These are phyloP conservation scores for Imleria badia DNA, from an alignment of 768 basidiomycete genomes.

Conservation along the genomic window DNA sequence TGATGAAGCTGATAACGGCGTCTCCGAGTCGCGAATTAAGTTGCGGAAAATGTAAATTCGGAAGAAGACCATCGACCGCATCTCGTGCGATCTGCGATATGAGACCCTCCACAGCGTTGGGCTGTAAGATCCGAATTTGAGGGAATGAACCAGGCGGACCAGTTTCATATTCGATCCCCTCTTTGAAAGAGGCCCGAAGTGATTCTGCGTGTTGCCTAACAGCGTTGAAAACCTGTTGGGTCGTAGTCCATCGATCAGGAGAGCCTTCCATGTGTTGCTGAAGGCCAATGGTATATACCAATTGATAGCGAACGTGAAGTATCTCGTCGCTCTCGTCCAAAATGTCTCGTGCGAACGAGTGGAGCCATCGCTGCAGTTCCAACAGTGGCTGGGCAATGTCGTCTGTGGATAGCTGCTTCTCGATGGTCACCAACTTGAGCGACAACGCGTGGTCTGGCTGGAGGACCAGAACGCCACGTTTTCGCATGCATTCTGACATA, in stretches of 20 bases:
- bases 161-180: background rate
- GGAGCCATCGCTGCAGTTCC: constrained; percentile 21
- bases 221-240: constrained; percentile 25
- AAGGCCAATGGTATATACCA: constrained; percentile 34
- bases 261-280: constrained; percentile 27
- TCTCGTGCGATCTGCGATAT: background rate
- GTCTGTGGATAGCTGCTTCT: constrained; percentile 24
- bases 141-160: constrained; percentile 17
- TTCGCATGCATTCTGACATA: constrained; percentile 35
- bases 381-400: constrained; percentile 8
- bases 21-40: background rate
- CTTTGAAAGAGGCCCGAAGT: background rate
- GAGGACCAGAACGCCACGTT: constrained; percentile 41
- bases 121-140: constrained; percentile 13
- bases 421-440: constrained; percentile 43
- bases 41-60: constrained; percentile 12
- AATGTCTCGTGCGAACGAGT: constrained; percentile 18
- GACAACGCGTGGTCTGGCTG: constrained; percentile 57
- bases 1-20: background rate
- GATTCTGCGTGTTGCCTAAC: constrained; percentile 7
- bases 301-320: constrained; percentile 32
- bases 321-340: constrained; percentile 28
- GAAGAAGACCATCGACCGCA: constrained; percentile 10
- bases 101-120: background rate
- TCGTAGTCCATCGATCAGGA: constrained; percentile 34